Conservation (phyloP, 169 alveolate genomes). For the Cryptosporidium sp. region DNA sequence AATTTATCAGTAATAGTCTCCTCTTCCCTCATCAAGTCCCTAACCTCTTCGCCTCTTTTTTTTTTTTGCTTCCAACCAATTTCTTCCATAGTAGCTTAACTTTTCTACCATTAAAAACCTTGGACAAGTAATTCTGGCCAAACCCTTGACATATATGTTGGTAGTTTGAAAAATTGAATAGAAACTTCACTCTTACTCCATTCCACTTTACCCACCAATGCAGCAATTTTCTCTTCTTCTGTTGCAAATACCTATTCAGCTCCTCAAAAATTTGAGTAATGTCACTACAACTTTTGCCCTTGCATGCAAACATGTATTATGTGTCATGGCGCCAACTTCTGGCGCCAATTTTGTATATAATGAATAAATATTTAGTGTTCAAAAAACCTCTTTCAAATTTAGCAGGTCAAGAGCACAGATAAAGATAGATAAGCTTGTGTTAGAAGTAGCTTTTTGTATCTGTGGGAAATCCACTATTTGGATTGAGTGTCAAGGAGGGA, state of each 20-base stretch:
- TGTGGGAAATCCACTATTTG: not conserved
- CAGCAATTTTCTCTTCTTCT: not conserved
- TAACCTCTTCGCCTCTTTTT: not conserved
- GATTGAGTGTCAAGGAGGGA: not conserved
- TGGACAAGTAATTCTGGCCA: not conserved
- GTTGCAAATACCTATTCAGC: not conserved
- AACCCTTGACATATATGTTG: not conserved
- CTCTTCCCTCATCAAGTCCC: not conserved
- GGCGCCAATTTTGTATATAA: not conserved
- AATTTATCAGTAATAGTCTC: too few species aligned
- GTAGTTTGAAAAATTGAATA: not conserved
- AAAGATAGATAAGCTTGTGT: not conserved
- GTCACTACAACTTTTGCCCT: not conserved
- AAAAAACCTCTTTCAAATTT: not conserved
- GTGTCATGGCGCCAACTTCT: not conserved
- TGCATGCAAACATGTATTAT: not conserved
- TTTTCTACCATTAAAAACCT: too few species aligned
- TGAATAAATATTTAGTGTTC: not conserved
- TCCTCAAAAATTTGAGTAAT: not conserved
- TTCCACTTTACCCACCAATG: not conserved
- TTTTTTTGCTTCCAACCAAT: not conserved
- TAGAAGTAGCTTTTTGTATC: not conserved
- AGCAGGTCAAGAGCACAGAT: not conserved
- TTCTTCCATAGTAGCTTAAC: not conserved
- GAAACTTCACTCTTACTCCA: too few species aligned